phyloP scores from a whole-genome alignment of 305 asterid genomes.

The Galium porrigens region DNA sequence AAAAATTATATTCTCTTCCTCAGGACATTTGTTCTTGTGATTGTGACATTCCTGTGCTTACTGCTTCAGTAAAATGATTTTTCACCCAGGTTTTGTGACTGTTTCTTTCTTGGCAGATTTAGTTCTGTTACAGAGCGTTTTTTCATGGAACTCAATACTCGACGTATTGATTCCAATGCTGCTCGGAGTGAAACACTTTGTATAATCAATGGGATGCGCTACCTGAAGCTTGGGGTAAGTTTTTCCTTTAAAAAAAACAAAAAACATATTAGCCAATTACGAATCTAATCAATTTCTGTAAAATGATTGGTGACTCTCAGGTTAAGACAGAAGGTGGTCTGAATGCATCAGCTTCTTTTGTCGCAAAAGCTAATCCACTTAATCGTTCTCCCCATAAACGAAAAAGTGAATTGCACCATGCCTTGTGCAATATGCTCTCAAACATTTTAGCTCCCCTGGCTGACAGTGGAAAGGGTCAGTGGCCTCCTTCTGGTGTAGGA shows the following conservation, averaged over 20 bases:
- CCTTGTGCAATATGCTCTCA: slow-evolving; percentile 97
- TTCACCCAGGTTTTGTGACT: slow-evolving; percentile 6
- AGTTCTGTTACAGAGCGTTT: slow-evolving; percentile 99
- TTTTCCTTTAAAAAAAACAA: slow-evolving; percentile 2
- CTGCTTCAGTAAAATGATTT: slow-evolving; percentile 5
- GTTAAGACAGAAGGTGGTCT: slow-evolving; percentile 95
- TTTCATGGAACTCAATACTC: slow-evolving; percentile 96
- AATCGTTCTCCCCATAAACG: slow-evolving; percentile 94
- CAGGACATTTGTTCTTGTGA: background rate
- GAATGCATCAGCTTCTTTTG: slow-evolving; percentile 97
- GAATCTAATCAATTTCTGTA: slow-evolving; percentile 15
- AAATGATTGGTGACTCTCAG: slow-evolving; percentile 41
- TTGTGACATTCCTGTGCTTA: slow-evolving; percentile 1
- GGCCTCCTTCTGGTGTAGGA: slow-evolving; percentile 95
- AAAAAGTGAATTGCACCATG: slow-evolving; percentile 95
- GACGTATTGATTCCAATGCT: slow-evolving; percentile 77
- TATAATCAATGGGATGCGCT: slow-evolving; percentile 92
- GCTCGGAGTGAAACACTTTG: slow-evolving; percentile 97
- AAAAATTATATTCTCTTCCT: background rate
- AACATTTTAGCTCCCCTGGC: slow-evolving; percentile 92
- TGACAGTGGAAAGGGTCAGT: slow-evolving; percentile 88
- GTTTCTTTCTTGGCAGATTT: slow-evolving; percentile 46
- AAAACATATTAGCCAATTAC: slow-evolving; percentile 17
- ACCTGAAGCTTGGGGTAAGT: slow-evolving; percentile 95
- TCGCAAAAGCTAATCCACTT: slow-evolving; percentile 95